phyloP scores from a whole-genome alignment of 768 basidiomycete genomes.

The Termitomyces sp. region DNA sequence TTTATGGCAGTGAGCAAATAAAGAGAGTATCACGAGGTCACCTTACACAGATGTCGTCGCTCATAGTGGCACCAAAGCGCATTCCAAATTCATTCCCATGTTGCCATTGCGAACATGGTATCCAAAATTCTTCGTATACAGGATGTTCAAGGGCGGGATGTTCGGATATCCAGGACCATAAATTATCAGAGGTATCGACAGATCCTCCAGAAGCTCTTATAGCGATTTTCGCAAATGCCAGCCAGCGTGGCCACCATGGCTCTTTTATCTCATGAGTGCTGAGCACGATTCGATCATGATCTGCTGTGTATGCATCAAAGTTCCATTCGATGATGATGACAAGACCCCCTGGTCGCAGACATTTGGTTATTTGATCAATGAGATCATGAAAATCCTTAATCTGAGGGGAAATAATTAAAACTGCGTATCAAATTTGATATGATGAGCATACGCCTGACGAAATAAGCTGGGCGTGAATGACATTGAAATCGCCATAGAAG shows the following conservation, averaged over 20 bases:
- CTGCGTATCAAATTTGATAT: conserved; percentile 5
- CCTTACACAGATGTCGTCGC: conserved; percentile 57
- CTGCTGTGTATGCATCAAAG: conserved; percentile 55
- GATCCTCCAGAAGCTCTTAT: conserved; percentile 56
- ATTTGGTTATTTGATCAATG: conserved; percentile 62
- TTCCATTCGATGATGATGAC: conserved; percentile 68
- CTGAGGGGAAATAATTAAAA: conserved; percentile 23
- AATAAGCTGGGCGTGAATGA: conserved; percentile 69
- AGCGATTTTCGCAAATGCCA: conserved; percentile 51
- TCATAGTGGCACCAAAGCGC: conserved; percentile 41
- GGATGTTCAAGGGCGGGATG: conserved; percentile 59
- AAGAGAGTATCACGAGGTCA: not conserved
- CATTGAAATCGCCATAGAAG: conserved; percentile 75
- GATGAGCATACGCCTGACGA: conserved; percentile 62
- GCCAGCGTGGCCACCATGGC: conserved; percentile 64
- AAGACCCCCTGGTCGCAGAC: conserved; percentile 69
- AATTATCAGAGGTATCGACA: conserved; percentile 55
- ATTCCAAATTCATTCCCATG: conserved; percentile 33
- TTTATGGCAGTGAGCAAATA: not conserved
- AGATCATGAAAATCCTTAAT: conserved; percentile 64
- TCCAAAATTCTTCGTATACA: conserved; percentile 56
- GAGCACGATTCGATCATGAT: conserved; percentile 41
- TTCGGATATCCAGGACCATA: conserved; percentile 50
- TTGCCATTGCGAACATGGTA: conserved; percentile 58
- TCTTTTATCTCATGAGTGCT: conserved; percentile 38